phyloP scores from a whole-genome alignment of 225 moss, liverwort and hornwort genomes.

The Sphagnum tenellum region DNA sequence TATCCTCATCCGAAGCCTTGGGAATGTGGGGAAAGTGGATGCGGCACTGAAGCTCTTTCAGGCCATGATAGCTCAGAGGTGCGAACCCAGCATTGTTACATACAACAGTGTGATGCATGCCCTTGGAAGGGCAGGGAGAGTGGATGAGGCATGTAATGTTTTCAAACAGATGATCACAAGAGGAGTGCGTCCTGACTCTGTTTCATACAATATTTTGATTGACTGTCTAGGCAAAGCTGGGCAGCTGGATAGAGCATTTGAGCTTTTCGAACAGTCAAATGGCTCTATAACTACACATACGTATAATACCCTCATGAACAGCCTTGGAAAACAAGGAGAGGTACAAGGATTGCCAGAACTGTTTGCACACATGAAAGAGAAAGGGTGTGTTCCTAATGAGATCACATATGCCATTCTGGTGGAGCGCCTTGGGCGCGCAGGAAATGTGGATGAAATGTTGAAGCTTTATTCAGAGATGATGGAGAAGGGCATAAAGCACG shows the following conservation, averaged over 20 bases:
- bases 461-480: constrained; percentile 51
- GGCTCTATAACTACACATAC: constrained; percentile 36
- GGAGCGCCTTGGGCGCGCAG: constrained; percentile 48
- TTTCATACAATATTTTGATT: constrained; percentile 50
- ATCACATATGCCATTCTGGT: constrained; percentile 56
- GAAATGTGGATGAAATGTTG: constrained; percentile 55
- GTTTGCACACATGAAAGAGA: constrained; percentile 47
- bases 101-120: constrained; percentile 70
- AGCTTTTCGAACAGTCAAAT: constrained; percentile 23
- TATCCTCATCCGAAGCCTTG: constrained; percentile 51
- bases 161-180: constrained; percentile 37
- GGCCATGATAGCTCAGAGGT: constrained; percentile 45
- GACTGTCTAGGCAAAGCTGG: constrained; percentile 49
- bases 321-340: constrained; percentile 45
- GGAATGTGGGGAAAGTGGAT: constrained; percentile 46
- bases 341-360: constrained; percentile 37
- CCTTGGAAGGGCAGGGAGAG: constrained; percentile 51
- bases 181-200: constrained; percentile 34
- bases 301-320: constrained; percentile 43
- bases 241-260: constrained; percentile 42
- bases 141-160: constrained; percentile 39
- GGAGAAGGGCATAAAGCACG: constrained; percentile 30
- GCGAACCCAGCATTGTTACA: constrained; percentile 46
- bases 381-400: constrained; percentile 39
- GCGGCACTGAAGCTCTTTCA: constrained; percentile 39